These are phyloP conservation scores for Gillenia trifoliata DNA, from an alignment of 306 rosid genomes.

Conservation along the genomic window DNA sequence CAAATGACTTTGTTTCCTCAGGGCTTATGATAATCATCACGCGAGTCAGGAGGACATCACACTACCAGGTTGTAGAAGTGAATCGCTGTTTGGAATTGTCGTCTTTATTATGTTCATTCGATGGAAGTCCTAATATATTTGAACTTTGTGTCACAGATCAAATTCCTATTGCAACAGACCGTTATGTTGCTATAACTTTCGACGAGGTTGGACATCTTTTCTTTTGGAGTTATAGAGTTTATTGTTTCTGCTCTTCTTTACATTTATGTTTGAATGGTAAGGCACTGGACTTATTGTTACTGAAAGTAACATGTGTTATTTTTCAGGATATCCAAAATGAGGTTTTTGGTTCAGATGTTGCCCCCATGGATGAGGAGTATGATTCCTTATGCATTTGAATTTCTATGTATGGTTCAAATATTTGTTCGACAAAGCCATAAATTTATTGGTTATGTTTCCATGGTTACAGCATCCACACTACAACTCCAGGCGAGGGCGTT, in stretches of 20 bases:
- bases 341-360: conserved; percentile 28
- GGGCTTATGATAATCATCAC: conserved; percentile 48
- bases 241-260: not conserved
- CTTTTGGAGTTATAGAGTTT: not conserved
- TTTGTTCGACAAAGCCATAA: conserved; percentile 4
- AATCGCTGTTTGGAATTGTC: not conserved
- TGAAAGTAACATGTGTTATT: conserved; percentile 4
- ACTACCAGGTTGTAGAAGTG: conserved; percentile 39
- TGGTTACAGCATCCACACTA: conserved; percentile 36
- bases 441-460: conserved; percentile 13
- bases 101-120: not conserved
- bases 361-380: conserved; percentile 50
- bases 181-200: conserved; percentile 46
- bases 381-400: conserved; percentile 7
- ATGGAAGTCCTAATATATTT: not conserved
- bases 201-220: conserved; percentile 52
- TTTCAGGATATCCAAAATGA: conserved; percentile 46
- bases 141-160: conserved; percentile 45
- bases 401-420: not conserved
- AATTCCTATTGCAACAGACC: conserved; percentile 34
- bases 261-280: conserved; percentile 1
- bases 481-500: conserved; percentile 22
- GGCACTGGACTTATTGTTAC: conserved; percentile 9
- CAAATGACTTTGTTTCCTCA: conserved; percentile 21
- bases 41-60: conserved; percentile 69